These are phyloP conservation scores for Tillandsia leiboldiana DNA, from an alignment of 176 grass and related monocot species.

Conservation along the genomic window DNA sequence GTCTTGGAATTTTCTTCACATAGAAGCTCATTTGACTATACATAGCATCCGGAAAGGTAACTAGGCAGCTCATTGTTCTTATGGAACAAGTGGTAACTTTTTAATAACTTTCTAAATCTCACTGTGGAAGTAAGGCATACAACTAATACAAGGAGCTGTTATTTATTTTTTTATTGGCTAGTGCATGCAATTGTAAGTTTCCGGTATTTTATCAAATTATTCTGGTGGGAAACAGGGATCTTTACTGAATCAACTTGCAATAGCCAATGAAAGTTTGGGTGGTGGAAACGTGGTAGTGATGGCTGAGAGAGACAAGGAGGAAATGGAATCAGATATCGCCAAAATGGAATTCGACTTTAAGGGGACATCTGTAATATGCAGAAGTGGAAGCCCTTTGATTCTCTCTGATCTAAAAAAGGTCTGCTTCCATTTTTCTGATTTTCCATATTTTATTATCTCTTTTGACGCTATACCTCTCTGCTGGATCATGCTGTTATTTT, in stretches of 20 bases:
- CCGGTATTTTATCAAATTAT: slow-evolving; percentile 9
- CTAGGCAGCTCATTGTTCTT: too few species aligned
- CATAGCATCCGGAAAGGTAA: too few species aligned
- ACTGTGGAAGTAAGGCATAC: too few species aligned
- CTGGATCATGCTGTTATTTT: neutral
- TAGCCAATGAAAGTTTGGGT: slow-evolving; percentile 76
- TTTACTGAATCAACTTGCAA: slow-evolving; percentile 70
- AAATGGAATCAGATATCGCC: slow-evolving; percentile 78
- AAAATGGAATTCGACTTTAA: slow-evolving; percentile 86
- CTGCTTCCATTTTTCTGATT: neutral
- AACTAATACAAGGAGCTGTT: too few species aligned
- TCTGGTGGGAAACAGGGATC: slow-evolving; percentile 38
- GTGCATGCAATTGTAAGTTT: too few species aligned
- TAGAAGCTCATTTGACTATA: too few species aligned
- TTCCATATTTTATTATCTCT: neutral
- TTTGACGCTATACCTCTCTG: neutral
- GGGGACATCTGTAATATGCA: slow-evolving; percentile 75
- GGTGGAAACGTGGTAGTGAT: slow-evolving; percentile 68
- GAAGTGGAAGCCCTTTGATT: slow-evolving; percentile 75
- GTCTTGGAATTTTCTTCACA: too few species aligned
- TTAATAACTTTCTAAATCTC: too few species aligned
- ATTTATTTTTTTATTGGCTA: too few species aligned
- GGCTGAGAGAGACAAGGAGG: slow-evolving; percentile 73
- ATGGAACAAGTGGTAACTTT: too few species aligned
- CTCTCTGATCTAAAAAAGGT: slow-evolving; percentile 78